phyloP scores from a whole-genome alignment of 148 eudicot genomes.

The Camellia granthamiana region DNA sequence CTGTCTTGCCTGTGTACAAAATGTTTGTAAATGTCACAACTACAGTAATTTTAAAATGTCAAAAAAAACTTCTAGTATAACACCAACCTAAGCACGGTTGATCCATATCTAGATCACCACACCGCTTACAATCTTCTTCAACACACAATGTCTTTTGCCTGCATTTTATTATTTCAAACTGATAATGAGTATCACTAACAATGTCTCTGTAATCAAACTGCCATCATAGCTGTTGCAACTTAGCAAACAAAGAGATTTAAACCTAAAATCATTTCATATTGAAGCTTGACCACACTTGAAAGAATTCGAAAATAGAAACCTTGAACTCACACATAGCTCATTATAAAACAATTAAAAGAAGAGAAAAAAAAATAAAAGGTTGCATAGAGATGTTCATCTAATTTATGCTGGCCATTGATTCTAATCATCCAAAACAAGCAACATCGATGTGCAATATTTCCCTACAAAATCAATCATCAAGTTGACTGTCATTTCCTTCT shows the following conservation, averaged over 20 bases:
- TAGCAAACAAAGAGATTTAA: background rate
- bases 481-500: background rate
- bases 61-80: background rate
- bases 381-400: too few species aligned
- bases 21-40: background rate
- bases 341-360: too few species aligned
- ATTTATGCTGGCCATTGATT: too few species aligned
- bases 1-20: conserved; percentile 39
- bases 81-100: conserved; percentile 48
- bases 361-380: too few species aligned
- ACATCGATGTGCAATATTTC: background rate
- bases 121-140: conserved; percentile 46
- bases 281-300: background rate
- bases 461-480: background rate
- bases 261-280: too few species aligned
- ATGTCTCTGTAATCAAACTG: background rate
- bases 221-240: background rate
- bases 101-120: conserved; percentile 32
- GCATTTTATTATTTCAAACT: background rate
- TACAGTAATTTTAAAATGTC: background rate
- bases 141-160: conserved; percentile 55
- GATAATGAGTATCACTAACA: background rate
- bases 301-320: too few species aligned
- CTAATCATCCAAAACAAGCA: too few species aligned
- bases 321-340: background rate